Conservation (phyloP, 148 eudicot species). For the Fagopyrum tataricum region DNA sequence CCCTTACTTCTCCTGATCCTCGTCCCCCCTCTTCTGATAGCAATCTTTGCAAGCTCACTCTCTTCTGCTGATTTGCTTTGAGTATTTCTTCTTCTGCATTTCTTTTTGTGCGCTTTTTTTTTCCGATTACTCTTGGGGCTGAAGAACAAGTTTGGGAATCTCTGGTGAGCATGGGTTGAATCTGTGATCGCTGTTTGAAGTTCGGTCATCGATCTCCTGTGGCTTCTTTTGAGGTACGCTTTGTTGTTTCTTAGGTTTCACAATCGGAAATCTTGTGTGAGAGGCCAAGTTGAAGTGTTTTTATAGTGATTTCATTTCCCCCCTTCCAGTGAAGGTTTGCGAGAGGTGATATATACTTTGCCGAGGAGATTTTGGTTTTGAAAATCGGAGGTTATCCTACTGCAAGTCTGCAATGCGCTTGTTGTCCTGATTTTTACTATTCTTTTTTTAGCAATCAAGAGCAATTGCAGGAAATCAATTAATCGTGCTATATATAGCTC, state of each 20-base stretch:
- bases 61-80: neutral
- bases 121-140: neutral
- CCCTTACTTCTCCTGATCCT: neutral
- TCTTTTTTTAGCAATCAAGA: neutral
- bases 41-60: neutral
- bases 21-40: neutral
- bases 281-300: neutral
- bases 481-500: neutral
- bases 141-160: neutral
- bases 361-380: neutral
- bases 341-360: neutral
- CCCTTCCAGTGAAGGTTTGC: neutral
- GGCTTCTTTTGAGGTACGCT: constrained; percentile 5
- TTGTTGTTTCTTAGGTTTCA: neutral
- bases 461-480: neutral
- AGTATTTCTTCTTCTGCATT: neutral
- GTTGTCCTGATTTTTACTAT: neutral
- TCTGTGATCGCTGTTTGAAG: neutral
- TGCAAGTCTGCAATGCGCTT: neutral
- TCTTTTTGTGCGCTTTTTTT: neutral
- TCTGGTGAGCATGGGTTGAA: neutral
- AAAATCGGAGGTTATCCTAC: neutral
- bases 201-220: neutral
- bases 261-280: neutral
- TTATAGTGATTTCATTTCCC: neutral